These are phyloP conservation scores for Golubevia pallescens DNA, from an alignment of 1,284 basidiomycete species.

Conservation along the genomic window DNA sequence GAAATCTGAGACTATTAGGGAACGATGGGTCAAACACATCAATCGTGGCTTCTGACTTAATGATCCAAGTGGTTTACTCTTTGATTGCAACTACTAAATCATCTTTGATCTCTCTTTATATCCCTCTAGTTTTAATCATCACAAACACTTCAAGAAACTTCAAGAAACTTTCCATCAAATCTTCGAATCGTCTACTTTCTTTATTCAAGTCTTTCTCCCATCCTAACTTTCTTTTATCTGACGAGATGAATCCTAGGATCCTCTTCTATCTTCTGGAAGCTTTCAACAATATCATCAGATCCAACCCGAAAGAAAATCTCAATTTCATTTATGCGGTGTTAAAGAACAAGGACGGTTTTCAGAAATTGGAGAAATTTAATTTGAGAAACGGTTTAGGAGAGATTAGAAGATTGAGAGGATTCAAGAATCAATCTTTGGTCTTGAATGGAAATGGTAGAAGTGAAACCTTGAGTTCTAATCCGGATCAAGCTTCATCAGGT, in stretches of 20 bases:
- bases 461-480: background rate
- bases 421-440: background rate
- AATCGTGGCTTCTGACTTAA: conserved; percentile 48
- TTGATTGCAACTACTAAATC: conserved; percentile 47
- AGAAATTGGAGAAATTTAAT: conserved; percentile 25
- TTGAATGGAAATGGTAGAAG: conserved; percentile 7
- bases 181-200: conserved; percentile 37
- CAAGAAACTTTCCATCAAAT: conserved; percentile 31
- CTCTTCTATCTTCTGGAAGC: conserved; percentile 45
- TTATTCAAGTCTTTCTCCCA: conserved; percentile 38
- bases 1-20: conserved; percentile 11
- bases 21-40: conserved; percentile 19
- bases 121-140: conserved; percentile 42
- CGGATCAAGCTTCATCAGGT: background rate
- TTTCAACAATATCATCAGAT: conserved; percentile 36
- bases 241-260: conserved; percentile 41
- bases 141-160: conserved; percentile 47
- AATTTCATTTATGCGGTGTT: conserved; percentile 51
- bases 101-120: conserved; percentile 31
- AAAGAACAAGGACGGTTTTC: conserved; percentile 21
- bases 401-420: conserved; percentile 18
- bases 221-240: conserved; percentile 42
- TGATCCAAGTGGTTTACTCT: conserved; percentile 43
- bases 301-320: conserved; percentile 32
- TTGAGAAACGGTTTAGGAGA: conserved; percentile 37